phyloP scores from a whole-genome alignment of 257 asterid species.

The Primulina eburnea region DNA sequence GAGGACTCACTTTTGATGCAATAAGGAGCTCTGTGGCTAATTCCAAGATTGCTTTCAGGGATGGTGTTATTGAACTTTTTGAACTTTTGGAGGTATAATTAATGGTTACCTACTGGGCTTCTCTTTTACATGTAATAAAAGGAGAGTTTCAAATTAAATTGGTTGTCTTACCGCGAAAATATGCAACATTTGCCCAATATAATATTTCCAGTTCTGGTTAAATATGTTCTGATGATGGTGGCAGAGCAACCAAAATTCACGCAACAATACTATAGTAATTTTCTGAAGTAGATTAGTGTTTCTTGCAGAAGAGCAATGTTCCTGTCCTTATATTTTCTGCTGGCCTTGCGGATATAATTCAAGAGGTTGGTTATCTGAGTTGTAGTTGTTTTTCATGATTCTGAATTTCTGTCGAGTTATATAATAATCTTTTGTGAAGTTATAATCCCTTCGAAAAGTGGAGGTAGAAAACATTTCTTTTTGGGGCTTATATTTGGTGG shows the following conservation, averaged over 20 bases:
- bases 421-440: neutral
- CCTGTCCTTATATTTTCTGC: constrained; percentile 95
- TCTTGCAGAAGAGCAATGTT: constrained; percentile 65
- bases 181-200: too few species aligned
- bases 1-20: constrained; percentile 65
- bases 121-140: constrained; percentile 18
- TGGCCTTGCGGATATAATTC: constrained; percentile 92
- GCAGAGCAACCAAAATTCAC: neutral
- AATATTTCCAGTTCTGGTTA: too few species aligned
- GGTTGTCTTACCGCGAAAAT: neutral
- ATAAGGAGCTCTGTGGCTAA: constrained; percentile 71
- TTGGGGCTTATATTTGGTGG: constrained; percentile 30
- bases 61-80: constrained; percentile 82
- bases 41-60: constrained; percentile 70
- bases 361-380: constrained; percentile 63
- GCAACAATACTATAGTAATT: constrained; percentile 3
- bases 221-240: neutral
- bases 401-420: constrained; percentile 6
- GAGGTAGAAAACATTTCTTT: neutral
- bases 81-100: constrained; percentile 76
- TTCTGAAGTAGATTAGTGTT: neutral
- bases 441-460: neutral
- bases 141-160: constrained; percentile 17
- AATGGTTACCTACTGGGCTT: constrained; percentile 11
- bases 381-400: constrained; percentile 18